A percentile compares a stretch with the other conserved stretches of the same genome.
These are phyloP conservation scores for Cruciata laevipes DNA, from an alignment of 257 asterid genomes.

Conservation along the genomic window DNA sequence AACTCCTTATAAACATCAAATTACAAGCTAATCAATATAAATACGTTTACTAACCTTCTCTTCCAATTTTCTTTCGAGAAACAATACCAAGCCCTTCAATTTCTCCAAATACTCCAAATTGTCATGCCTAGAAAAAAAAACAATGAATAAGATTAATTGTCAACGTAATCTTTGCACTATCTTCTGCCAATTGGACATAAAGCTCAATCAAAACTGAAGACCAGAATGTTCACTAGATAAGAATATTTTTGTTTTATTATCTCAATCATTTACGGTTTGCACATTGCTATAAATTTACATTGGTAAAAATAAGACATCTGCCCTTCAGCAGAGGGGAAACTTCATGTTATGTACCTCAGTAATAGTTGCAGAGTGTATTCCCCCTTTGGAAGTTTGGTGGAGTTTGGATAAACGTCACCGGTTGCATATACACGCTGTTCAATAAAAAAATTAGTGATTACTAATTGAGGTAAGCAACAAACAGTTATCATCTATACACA, in stretches of 20 bases:
- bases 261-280: neutral
- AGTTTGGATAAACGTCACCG: slow-evolving; percentile 94
- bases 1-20: neutral
- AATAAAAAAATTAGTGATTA: slow-evolving; percentile 16
- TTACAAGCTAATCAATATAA: neutral
- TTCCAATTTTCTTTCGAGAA: slow-evolving; percentile 78
- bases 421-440: slow-evolving; percentile 69
- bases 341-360: slow-evolving; percentile 41
- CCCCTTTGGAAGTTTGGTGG: slow-evolving; percentile 87
- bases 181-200: neutral
- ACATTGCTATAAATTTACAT: neutral
- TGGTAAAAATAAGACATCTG: neutral
- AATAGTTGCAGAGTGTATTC: slow-evolving; percentile 77
- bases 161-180: neutral
- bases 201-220: neutral
- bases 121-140: slow-evolving; percentile 67
- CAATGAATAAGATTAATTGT: neutral
- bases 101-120: slow-evolving; percentile 87
- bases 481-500: neutral
- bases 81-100: slow-evolving; percentile 84
- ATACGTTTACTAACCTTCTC: slow-evolving; percentile 53
- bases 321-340: neutral
- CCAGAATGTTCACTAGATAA: neutral
- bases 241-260: neutral
- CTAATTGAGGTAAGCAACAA: slow-evolving; percentile 6